Evolutionary conservation across 768 basidiomycete species (phyloP).

Genomic region (Phanerodontia chrysosporium): DNA sequence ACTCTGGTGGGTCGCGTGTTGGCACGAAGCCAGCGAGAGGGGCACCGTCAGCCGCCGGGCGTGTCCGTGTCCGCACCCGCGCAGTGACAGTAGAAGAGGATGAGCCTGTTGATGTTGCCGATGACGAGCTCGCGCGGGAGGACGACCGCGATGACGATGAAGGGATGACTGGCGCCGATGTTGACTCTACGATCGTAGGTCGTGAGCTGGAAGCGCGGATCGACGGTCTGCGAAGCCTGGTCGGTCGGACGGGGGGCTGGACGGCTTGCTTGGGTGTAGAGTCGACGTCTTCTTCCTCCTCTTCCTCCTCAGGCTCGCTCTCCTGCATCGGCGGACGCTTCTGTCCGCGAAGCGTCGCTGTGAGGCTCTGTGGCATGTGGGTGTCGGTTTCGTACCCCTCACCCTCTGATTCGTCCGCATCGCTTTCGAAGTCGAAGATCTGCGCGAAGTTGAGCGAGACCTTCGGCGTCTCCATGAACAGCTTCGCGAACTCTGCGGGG

Average conservation of each 20-base stretch:
- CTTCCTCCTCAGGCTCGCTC: constrained; percentile 24
- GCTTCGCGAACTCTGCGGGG: constrained; percentile 57
- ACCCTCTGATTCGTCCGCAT: constrained; percentile 21
- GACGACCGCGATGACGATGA: constrained; percentile 7
- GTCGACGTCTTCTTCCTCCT: constrained; percentile 24
- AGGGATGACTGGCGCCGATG: background rate
- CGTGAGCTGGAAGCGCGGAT: constrained; percentile 23
- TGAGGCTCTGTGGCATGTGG: constrained; percentile 4
- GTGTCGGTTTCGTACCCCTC: constrained; percentile 27
- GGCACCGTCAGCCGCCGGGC: background rate
- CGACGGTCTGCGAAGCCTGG: constrained; percentile 25
- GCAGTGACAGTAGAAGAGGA: constrained; percentile 8
- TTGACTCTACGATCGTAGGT: constrained; percentile 1
- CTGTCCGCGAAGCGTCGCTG: background rate
- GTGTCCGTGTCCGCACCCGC: constrained; percentile 3
- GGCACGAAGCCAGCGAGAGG: background rate
- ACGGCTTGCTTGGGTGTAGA: constrained; percentile 18
- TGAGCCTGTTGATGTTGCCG: constrained; percentile 8
- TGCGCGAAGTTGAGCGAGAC: constrained; percentile 73
- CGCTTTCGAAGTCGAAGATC: constrained; percentile 63
- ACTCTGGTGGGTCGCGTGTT: constrained; percentile 31
- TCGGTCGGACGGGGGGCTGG: constrained; percentile 15
- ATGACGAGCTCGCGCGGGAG: constrained; percentile 1
- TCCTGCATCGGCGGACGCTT: constrained; percentile 35
- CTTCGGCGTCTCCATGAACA: constrained; percentile 67